Base-by-base conservation (phyloP, 2,329 filamentous ascomycete species). In the Beauveria rudraprayagi region DNA sequence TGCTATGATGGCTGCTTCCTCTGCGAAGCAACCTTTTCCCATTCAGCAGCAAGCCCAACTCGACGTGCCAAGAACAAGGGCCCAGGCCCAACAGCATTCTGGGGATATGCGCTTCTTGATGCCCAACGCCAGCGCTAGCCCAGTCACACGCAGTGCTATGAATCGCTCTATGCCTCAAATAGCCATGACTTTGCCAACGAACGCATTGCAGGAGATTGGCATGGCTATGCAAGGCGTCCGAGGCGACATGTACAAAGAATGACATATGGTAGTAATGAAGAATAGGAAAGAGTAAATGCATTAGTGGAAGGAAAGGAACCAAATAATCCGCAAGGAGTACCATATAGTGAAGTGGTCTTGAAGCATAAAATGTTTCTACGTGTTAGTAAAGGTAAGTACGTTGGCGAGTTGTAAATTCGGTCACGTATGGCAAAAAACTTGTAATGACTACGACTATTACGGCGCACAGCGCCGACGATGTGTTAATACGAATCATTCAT, bases 401-500 rank as follows among this genome's bases (percentile, higher is more conserved):
- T 37, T 30, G 24, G 47, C 26, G 47, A 19, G 46, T 52, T 53
- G 56, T 53, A 26, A 44, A 48, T 53, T 52, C n/a, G 22, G 37
- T 26, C 47, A 37, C 37, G 1, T 1, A 17, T 43, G 47, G 59
- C 34, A 34, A 50, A 40, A 41, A 24, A 46, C 24, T 48, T 69
- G 65, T 72, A 71, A 73, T 67, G 69, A 73, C 66, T 63, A 68
- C 68, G 66, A 64, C 66, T 58, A 62, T 63, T 64, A 67, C 66
- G 66, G 61, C 65, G 61, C 62, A 60, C 40, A 58, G 64, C 65
- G 63, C 65, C 65, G 65, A 69, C 64, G 67, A 69, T 69, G 65
- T 68, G 68, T 70, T 70, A 70, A 71, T 72, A 73, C 59, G 68
- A 71, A 67, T 61, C 62, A 67, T 81, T 90, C 67, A 97, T 94